Percentiles rank a stretch among this genome's conserved stretches.
phyloP scores from a whole-genome alignment of 129 eudicot genomes.

The Dittrichia graveolens region DNA sequence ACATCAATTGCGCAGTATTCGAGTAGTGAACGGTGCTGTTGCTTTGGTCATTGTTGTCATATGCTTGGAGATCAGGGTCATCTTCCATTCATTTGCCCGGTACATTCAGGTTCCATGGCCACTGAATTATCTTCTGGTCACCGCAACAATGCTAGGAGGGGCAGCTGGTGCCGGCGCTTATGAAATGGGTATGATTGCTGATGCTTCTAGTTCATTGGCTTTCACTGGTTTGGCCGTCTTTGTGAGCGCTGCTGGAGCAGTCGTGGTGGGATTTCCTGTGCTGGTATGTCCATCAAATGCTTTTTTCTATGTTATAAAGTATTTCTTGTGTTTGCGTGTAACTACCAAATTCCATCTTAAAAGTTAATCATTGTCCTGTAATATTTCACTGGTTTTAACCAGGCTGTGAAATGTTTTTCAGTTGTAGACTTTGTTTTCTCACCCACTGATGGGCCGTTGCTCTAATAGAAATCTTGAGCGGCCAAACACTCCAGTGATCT shows the following conservation, averaged over 20 bases:
- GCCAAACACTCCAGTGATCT: background rate
- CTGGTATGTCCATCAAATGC: constrained; percentile 54
- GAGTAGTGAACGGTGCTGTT: constrained; percentile 81
- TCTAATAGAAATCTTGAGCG: background rate
- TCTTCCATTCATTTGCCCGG: constrained; percentile 89
- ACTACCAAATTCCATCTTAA: background rate
- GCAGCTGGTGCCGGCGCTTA: constrained; percentile 85
- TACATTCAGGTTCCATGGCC: constrained; percentile 97
- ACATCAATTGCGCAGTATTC: constrained; percentile 58
- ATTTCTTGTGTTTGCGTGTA: constrained; percentile 2
- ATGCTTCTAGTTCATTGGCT: constrained; percentile 68
- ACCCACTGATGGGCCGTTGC: background rate
- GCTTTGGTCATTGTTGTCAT: constrained; percentile 78
- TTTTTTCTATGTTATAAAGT: background rate
- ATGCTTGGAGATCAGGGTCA: constrained; percentile 90
- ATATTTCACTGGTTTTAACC: background rate
- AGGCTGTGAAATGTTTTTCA: background rate
- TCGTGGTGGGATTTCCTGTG: constrained; percentile 89
- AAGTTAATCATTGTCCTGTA: constrained; percentile 14
- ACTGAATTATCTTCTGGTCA: constrained; percentile 74
- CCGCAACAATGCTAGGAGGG: constrained; percentile 91
- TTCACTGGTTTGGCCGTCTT: constrained; percentile 75
- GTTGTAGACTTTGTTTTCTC: background rate
- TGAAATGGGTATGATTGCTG: constrained; percentile 88
- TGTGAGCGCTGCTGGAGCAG: constrained; percentile 91